These are phyloP conservation scores for Salix purpurea DNA, from an alignment of 345 rosid species.

Conservation along the genomic window DNA sequence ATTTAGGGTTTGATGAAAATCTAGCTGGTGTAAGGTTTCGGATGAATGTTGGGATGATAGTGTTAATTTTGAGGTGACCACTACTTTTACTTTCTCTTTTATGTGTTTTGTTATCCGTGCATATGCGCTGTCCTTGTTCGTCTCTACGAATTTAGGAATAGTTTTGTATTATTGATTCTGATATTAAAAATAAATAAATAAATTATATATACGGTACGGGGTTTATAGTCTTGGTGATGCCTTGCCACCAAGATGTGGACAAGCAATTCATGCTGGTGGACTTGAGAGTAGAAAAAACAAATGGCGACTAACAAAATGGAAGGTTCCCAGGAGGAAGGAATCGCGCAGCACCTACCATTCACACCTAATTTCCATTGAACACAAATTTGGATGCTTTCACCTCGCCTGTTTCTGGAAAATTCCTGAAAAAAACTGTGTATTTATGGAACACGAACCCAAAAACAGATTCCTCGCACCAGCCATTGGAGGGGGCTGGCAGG, in stretches of 20 bases:
- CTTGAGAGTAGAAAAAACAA: background rate
- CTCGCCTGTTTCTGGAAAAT: no score
- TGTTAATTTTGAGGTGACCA: background rate
- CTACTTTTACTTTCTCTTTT: no score
- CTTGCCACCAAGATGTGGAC: background rate
- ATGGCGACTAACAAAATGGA: background rate
- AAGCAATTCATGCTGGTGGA: no score
- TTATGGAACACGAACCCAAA: no score
- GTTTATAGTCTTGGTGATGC: background rate
- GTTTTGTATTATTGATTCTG: no score
- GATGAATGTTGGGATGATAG: background rate
- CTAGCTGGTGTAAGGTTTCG: background rate
- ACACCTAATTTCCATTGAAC: background rate
- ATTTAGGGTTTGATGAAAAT: background rate
- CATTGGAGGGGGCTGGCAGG: no score
- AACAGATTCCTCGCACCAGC: no score
- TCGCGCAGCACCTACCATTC: background rate
- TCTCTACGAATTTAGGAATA: no score
- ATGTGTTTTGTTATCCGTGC: no score
- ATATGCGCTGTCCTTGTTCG: background rate
- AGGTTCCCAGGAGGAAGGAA: background rate
- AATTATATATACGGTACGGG: no score
- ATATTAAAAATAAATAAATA: no score
- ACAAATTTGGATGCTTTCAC: background rate
- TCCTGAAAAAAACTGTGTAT: no score